Evolutionary conservation across 148 eudicot genomes (phyloP).

Genomic region (Rhododendron molle): DNA sequence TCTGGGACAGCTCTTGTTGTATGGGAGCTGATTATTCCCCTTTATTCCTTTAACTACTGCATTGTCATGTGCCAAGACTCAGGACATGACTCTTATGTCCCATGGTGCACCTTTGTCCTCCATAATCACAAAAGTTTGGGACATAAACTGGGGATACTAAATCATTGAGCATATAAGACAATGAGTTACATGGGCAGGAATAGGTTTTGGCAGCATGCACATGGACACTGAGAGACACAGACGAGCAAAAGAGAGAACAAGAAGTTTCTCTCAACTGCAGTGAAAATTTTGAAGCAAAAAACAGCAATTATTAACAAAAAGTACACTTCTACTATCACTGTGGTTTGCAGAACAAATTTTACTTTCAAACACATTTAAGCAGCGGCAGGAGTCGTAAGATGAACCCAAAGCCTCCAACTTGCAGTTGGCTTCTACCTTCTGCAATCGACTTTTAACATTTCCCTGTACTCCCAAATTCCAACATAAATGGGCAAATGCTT

Average conservation of each 20-base stretch:
- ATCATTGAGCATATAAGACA: neutral
- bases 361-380: neutral
- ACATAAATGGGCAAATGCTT: neutral
- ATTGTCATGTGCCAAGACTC: neutral
- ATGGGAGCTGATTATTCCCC: neutral
- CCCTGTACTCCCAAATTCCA: neutral
- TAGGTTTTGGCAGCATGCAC: neutral
- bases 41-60: neutral
- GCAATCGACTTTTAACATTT: neutral
- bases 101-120: neutral
- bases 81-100: constrained; percentile 8
- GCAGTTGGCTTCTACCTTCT: constrained; percentile 2
- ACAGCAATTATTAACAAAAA: neutral
- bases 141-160: neutral
- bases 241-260: neutral
- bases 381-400: neutral
- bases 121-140: neutral
- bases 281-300: neutral
- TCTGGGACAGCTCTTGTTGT: neutral
- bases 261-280: neutral
- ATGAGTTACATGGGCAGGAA: neutral
- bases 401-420: neutral
- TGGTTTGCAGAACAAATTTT: neutral
- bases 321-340: neutral
- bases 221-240: neutral